Evolutionary conservation across 305 asterid species (phyloP), one percentile per base, ranked within the genome.

Genomic region (Fraxinus paxiana): DNA sequence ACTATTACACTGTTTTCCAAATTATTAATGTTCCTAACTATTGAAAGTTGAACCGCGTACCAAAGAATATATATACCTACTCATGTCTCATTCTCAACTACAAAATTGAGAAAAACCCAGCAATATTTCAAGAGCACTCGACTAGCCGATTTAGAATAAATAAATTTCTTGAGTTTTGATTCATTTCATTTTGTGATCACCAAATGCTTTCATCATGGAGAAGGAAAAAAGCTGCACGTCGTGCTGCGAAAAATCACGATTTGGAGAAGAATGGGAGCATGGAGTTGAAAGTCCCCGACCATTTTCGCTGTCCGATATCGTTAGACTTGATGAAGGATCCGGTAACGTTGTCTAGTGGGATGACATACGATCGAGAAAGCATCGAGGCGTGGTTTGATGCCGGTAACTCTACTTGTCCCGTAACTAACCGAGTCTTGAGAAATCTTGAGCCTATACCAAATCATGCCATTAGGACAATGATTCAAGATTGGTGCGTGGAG

Each of bases 311-410:
- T 17, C 96, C 96, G 6, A 91, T 91, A 48, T 89, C 94, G 0
- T 79, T 90, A 31, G 88, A 91, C 3, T 80, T 91, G 13, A 91
- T 91, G 96, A 87, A 88, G 72, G 96, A 91, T 85, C 94, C 96
- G 7, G 96, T 91, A 41, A 88, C 91, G 22, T 74, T 91, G 61
- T 85, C 92, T 1, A 88, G 91, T 0, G 96, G 94, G 30, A 86
- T 86, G 1, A 90, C 94, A 0, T 92, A 89, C 81, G 93, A 92
- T 46, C 89, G 96, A 0, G 86, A 85, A 3, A 88, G 81, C 83
- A 92, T 92, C 73, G 94, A 92, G 37, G 83, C 63, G 56, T 92
- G 96, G 96, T 77, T 89, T 0, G 88, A 87, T 28, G 72, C 82
- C 10, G 91, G 92, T 0, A 82, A 88, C 80, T n/a, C 41, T 5